phyloP scores from a whole-genome alignment of 164 flowering plant genomes.

The Vitis rotundifolia region DNA sequence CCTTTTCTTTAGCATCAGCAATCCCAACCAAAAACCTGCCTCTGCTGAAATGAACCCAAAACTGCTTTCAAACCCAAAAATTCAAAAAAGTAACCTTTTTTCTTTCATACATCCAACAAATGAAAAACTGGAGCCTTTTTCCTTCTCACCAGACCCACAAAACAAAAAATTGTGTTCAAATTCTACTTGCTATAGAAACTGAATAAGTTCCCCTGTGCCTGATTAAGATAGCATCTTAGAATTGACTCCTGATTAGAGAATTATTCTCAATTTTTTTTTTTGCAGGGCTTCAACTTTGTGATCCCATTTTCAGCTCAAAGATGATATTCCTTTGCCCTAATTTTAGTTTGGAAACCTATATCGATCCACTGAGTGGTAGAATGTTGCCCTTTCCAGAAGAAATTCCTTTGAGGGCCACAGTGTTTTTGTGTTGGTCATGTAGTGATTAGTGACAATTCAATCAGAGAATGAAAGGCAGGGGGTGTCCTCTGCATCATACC shows the following conservation, averaged over 20 bases:
- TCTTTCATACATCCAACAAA: too few relatives aligned
- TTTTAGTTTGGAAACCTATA: too few relatives aligned
- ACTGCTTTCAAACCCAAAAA: conserved; percentile 7
- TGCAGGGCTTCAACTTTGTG: too few relatives aligned
- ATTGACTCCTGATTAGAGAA: neutral
- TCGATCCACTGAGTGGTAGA: neutral
- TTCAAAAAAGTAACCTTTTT: conserved; percentile 1
- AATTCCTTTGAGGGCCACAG: neutral
- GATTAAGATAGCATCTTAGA: neutral
- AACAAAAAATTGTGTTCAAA: neutral
- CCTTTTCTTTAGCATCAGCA: conserved; percentile 7
- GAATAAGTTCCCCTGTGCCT: neutral
- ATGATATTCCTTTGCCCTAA: too few relatives aligned
- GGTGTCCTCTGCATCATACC: neutral
- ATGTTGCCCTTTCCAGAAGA: neutral
- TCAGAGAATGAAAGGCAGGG: neutral
- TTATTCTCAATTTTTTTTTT: too few relatives aligned
- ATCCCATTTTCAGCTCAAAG: too few relatives aligned
- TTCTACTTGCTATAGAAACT: too few relatives aligned
- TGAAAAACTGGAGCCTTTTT: neutral
- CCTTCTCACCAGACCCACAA: neutral
- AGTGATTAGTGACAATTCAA: neutral
- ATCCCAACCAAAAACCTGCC: conserved; percentile 9
- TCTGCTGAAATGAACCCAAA: conserved; percentile 6
- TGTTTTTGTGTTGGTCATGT: neutral